Evolutionary conservation across 345 rosid genomes (phyloP), one percentile per base, ranked within the genome.

Genomic region (Citrus australasica): DNA sequence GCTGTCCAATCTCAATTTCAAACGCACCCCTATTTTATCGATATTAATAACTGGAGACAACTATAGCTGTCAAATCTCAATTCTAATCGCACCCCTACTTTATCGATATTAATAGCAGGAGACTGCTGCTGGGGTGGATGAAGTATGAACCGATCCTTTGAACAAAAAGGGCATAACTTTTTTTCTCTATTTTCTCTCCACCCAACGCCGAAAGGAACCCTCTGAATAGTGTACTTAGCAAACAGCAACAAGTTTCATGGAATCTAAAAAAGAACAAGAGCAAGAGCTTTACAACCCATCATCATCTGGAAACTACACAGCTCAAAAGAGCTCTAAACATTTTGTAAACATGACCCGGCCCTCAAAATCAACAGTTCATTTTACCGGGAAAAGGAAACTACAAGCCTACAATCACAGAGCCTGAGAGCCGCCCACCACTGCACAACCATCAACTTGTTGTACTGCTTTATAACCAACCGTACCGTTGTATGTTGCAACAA

Each of bases 191-290:
- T 76, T 84, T 84, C 66, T 71, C 87, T 51, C 74, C 60, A 48
- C 80, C 84, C 80, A 67, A 76, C 67, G 72, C 79, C 67, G 4
- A 62, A 82, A 82, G 37, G 51, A 32, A 53, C 21, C n/a, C 71
- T 63, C 59, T 77, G 59, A 78, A 75, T 25, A 70, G 80, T 67
- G 65, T 70, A 51, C 80, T 82, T 42, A 0, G 21, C 7, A 53
- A 62, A 17, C 27, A 6, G 30, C 73, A 76, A 24, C 10, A 24
- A 73, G 35, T 67, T 58, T 19, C 55, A 42, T 38, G 75, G 75
- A 69, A 77, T 77, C 80, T 14, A 16, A 30, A 32, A 48, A 79
- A 70, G 80, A 56, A 72, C 76, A 81, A 80, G 76, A 22, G 63
- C 7, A 6, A 1, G 8, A 35, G 24, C 84, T 79, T 83, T 76